These are phyloP conservation scores for Lantana camara DNA, from an alignment of 257 asterid genomes.

Conservation along the genomic window DNA sequence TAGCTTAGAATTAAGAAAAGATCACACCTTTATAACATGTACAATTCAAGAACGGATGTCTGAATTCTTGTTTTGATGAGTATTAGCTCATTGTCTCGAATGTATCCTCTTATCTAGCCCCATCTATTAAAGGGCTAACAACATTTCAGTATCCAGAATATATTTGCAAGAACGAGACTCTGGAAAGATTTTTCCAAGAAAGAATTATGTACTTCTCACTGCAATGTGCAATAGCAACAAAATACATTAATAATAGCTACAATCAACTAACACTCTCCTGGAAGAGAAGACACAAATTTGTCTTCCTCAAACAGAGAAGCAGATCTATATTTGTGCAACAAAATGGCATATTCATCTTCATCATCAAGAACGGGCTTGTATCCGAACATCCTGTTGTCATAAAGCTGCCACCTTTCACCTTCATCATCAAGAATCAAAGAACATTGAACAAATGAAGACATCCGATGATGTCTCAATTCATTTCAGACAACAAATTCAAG, in stretches of 20 bases:
- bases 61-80: too few relatives aligned
- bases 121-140: too few relatives aligned
- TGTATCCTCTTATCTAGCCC: background rate
- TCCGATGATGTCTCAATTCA: background rate
- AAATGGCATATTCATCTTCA: conserved; percentile 14
- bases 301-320: conserved; percentile 46
- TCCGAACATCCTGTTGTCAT: background rate
- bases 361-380: conserved; percentile 5
- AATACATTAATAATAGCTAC: background rate
- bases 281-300: conserved; percentile 26
- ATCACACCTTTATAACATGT: too few relatives aligned
- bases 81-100: background rate
- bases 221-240: background rate
- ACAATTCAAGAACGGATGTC: too few relatives aligned
- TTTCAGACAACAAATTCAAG: background rate
- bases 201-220: conserved; percentile 5
- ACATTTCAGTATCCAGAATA: too few relatives aligned
- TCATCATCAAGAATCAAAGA: conserved; percentile 37
- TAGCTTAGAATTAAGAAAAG: too few relatives aligned
- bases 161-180: background rate
- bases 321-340: conserved; percentile 20
- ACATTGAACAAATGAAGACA: conserved; percentile 16
- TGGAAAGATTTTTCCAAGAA: background rate
- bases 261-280: conserved; percentile 37
- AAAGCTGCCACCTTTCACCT: conserved; percentile 19